Conservation (phyloP, 306 rosid genomes). For the Sphenostylis stenocarpa region DNA sequence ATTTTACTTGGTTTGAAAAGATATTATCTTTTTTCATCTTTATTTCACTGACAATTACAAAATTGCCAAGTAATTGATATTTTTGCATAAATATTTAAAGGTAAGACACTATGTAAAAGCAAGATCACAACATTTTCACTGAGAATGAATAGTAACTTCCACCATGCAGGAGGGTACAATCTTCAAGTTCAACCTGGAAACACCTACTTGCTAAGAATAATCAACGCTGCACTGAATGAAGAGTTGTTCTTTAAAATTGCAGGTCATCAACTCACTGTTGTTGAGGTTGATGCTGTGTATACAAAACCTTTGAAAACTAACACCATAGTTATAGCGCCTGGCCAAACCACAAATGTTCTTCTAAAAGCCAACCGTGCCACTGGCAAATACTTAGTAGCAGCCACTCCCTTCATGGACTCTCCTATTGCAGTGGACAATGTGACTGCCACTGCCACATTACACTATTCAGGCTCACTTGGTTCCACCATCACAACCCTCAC, state of each 20-base stretch:
- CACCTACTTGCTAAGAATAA: conserved; percentile 66
- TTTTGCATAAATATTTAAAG: background rate
- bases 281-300: conserved; percentile 83
- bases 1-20: background rate
- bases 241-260: conserved; percentile 87
- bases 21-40: background rate
- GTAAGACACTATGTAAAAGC: background rate
- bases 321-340: conserved; percentile 78
- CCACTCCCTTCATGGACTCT: conserved; percentile 77
- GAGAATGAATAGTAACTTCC: background rate
- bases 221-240: conserved; percentile 90
- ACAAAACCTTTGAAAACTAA: conserved; percentile 73
- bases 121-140: background rate
- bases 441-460: conserved; percentile 69
- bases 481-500: conserved; percentile 56
- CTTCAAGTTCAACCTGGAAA: conserved; percentile 53
- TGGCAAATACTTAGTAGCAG: conserved; percentile 64
- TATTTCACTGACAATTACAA: background rate
- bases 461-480: conserved; percentile 45
- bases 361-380: conserved; percentile 40
- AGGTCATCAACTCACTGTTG: conserved; percentile 63
- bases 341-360: conserved; percentile 86
- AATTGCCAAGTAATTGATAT: background rate
- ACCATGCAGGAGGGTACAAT: conserved; percentile 49
- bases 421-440: conserved; percentile 61